Evolutionary conservation across 139 green algal genomes (phyloP), one percentile per base, ranked within the genome.

Genomic region (Trebouxia sp.): DNA sequence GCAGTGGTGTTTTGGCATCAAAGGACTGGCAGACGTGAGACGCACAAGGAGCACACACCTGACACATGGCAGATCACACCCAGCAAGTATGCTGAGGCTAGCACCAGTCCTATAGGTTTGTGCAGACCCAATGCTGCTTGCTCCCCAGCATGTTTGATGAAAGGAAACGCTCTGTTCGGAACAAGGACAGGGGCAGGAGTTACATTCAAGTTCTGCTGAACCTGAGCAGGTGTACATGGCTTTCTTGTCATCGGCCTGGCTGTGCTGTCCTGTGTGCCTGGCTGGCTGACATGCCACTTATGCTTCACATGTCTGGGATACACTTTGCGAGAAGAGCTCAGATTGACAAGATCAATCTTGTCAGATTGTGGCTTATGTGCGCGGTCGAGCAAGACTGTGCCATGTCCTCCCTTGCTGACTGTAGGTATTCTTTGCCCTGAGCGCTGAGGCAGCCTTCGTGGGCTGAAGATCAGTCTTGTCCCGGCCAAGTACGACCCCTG

Each of bases 61-160:
- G 83, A 81, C 28, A 92, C 42, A 10, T 84, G 75, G 26, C 85
- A 79, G 1, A 80, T 70, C 9, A 80, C 51, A 26, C 62, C 80
- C 30, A 92, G 77, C 24, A 89, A 30, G 45, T 84, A 84, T 5
- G 83, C 81, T 5, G 85, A 90, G 5, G 82, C 81, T 5, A 88
- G 12, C 24, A 92, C 77, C 41, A 92, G 81, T 4, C 81, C 85
- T 12, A 88, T 28, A 2, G 83, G 87, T 38, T 86, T 82, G 55
- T 84, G 80, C 43, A 80, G 65, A 9, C 80, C 80, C 62, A 41
- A 43, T 30, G 35, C 32, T 43, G 69, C 26, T 39, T 72, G 62
- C 26, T 72, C 32, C 2, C 12, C 32, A 26, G 62, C 35, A 6
- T 72, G 62, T 35, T 72, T 72, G 62, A 72, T 72, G 62, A 72